Evolutionary conservation across 2,329 filamentous ascomycete species (phyloP), one percentile per base, ranked within the genome.

Genomic region (Sporothrix inflata): DNA sequence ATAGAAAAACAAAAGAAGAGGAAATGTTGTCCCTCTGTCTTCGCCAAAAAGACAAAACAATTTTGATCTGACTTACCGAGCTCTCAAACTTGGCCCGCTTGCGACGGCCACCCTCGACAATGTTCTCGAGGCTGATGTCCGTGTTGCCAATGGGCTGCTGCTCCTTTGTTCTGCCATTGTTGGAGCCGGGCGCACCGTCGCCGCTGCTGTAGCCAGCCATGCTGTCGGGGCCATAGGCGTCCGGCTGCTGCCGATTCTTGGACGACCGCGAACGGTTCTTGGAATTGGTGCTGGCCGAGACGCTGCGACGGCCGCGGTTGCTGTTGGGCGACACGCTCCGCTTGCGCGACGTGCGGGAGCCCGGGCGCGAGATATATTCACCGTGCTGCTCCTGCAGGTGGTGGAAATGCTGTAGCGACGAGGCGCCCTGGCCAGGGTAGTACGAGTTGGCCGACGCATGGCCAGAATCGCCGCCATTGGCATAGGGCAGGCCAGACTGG

Each of bases 111-210:
- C 97, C 96, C 83, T 98, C 95, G 74, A 99, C 92, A 81, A 99
- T 98, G 80, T 99, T 99, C 77, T 98, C 94, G 77, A 98, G 89
- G 80, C 95, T 98, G 79, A 99, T 99, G 77, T 99, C 96, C 19
- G 96, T 97, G 80, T 94, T 98, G 66, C 93, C 94, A 78, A 97
- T 89, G 68, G 74, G 55, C 71, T 75, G 74, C 75, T 94, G 92
- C 78, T 98, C 94, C 81, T 93, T 94, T 77, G 87, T 89, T 80
- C 92, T 92, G 78, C 92, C 91, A 73, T 91, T 91, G 76, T 92
- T 87, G 71, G 93, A 94, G 76, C 89, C 91, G 74, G 92, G 88
- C 38, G 91, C 93, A 74, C 90, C 92, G 76, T 97, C 94, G 77
- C 92, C 94, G 81, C 94, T 97, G 83, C 93, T 97, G 81, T 96